These are phyloP conservation scores for Sarocladiaceae sp. DNA, from an alignment of 2,329 filamentous ascomycete genomes.

Conservation along the genomic window DNA sequence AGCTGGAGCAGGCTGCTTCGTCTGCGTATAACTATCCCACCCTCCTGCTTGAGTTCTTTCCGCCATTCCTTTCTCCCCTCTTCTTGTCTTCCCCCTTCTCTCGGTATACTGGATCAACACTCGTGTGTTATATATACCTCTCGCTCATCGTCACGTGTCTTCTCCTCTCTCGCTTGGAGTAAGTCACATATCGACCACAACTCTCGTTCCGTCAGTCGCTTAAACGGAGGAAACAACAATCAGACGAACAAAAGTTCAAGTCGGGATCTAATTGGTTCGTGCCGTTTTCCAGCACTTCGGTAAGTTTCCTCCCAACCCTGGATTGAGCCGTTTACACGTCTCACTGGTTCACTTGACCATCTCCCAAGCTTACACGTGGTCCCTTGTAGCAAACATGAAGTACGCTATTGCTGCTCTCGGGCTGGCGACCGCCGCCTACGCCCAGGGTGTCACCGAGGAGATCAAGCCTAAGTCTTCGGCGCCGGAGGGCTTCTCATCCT, in stretches of 20 bases:
- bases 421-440: neutral
- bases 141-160: constrained; percentile 3
- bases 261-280: too few species aligned
- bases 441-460: constrained; percentile 1
- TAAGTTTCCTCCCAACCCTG: too few species aligned
- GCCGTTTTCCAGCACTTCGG: too few species aligned
- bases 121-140: neutral
- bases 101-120: neutral
- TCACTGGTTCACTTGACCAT: neutral
- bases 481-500: constrained; percentile 46
- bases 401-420: constrained; percentile 5
- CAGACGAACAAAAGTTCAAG: too few species aligned
- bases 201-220: constrained; percentile 6
- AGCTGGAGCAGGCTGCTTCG: too few species aligned
- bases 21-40: constrained; percentile 4
- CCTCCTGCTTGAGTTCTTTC: neutral
- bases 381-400: constrained; percentile 1
- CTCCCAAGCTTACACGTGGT: too few species aligned
- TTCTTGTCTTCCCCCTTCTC: neutral
- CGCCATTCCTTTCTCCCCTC: neutral
- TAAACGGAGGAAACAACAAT: neutral
- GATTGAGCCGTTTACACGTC: too few species aligned
- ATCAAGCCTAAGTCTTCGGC: constrained; percentile 17
- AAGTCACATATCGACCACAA: neutral
- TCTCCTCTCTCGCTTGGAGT: constrained; percentile 8